phyloP scores from a whole-genome alignment of 345 rosid genomes.

The Linum usitatissimum region DNA sequence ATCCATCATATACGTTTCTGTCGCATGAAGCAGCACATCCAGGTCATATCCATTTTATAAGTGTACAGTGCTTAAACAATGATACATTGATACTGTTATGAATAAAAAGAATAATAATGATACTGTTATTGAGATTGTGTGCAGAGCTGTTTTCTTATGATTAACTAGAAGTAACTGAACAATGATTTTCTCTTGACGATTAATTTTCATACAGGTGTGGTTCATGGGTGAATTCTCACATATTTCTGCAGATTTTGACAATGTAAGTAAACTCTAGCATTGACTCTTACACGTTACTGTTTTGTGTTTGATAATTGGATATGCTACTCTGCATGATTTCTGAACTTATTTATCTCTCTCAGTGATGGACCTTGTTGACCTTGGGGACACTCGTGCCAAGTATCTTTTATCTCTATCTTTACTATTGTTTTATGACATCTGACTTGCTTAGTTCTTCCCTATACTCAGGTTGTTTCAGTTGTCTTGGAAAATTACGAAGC shows the following conservation, averaged over 20 bases:
- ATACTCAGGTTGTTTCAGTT: constrained; percentile 49
- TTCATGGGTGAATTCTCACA: constrained; percentile 75
- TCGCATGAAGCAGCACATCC: neutral
- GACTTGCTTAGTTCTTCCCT: constrained; percentile 1
- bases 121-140: neutral
- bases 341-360: too few relatives aligned
- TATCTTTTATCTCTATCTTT: neutral
- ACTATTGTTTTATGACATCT: neutral
- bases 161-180: neutral
- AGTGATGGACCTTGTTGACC: neutral
- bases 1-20: neutral
- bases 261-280: constrained; percentile 30
- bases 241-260: constrained; percentile 53
- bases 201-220: constrained; percentile 38
- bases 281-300: constrained; percentile 3
- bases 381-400: neutral
- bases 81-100: neutral
- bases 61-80: too few relatives aligned
- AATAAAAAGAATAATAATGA: neutral
- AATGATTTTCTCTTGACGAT: too few relatives aligned
- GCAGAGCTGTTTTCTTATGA: neutral
- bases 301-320: neutral
- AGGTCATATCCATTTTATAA: neutral
- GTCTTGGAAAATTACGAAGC: constrained; percentile 59
- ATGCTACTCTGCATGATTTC: neutral